Base-by-base conservation (phyloP, 116 monocot genomes). In the Trichopus zeylanicus region DNA sequence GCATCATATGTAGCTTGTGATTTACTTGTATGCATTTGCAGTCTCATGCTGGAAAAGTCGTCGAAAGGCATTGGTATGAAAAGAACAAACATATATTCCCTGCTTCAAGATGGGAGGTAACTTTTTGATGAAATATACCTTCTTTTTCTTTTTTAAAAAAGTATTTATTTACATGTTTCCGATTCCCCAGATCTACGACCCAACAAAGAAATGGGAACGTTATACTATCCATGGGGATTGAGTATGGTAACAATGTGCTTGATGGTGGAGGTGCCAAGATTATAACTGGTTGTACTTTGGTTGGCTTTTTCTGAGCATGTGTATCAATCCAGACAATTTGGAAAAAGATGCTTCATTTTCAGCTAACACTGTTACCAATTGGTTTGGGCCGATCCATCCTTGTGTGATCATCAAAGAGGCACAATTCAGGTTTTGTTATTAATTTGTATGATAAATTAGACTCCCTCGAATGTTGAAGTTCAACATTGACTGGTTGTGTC, bases 1-100 rank as follows among this genome's bases (percentile, higher is more conserved):
- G n/a, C n/a, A n/a, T 29, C 21, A 9, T 9, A 18, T 19, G 29
- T 16, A 31, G 3, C 2, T 55, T 25, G 9, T 55, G 26, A 35
- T 54, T 16, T 20, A 20, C 64, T 11, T 64, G 26, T 62, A 1
- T 27, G n/a, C 31, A 30, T 52, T 69, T 87, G 63, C 74, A 97
- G 97, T 98, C 97, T 6, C 97, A 98, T 73, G 97, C 97, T 22
- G 97, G 97, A 19, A 98, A 98, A 52, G 97, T 98, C 27, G 91
- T 98, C 35, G 97, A 98, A 68, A 84, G 97, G 62, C 97, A 98
- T 38, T 98, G 97, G 97, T 98, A 91, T 49, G 97, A 98, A 52
- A 98, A 98, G 73, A 98, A 98, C 73, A 98, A 98, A 68, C 97
- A 91, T 30, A 98, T 98, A 65, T 98, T 98, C 59, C 97, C 97